Conservation (phyloP, 768 basidiomycete genomes). For the Tephrocybe sp. region DNA sequence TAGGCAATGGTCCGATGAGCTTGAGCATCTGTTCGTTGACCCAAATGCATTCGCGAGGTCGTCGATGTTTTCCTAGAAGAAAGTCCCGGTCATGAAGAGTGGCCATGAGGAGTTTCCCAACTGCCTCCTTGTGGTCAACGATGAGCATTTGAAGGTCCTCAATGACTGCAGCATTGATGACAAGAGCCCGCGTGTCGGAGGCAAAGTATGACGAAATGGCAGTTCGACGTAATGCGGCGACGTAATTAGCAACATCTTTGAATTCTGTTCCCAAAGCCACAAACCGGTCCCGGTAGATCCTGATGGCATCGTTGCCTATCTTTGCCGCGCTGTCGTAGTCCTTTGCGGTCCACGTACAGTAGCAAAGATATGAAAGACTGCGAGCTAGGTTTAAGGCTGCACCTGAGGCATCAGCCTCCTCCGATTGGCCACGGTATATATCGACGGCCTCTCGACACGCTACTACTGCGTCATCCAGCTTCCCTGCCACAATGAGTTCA, state of each 20-base stretch:
- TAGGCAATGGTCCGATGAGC: slow-evolving; percentile 1
- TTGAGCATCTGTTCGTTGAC: background rate
- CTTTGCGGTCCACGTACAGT: background rate
- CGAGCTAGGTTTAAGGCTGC: background rate
- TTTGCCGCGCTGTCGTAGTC: background rate
- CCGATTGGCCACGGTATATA: slow-evolving; percentile 4
- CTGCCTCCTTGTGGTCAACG: slow-evolving; percentile 2
- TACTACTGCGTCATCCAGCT: slow-evolving; percentile 8
- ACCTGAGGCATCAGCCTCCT: background rate
- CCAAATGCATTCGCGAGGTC: slow-evolving; percentile 7
- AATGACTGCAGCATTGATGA: slow-evolving; percentile 4
- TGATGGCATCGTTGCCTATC: background rate
- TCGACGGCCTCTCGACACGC: slow-evolving; percentile 13
- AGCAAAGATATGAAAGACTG: slow-evolving; percentile 8
- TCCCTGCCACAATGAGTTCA: slow-evolving; percentile 1
- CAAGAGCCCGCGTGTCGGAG: background rate
- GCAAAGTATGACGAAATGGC: background rate
- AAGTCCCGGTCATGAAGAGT: slow-evolving; percentile 2
- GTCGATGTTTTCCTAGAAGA: slow-evolving; percentile 8
- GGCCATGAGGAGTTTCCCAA: background rate
- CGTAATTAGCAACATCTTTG: background rate
- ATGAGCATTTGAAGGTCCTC: slow-evolving; percentile 2
- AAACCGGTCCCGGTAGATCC: background rate
- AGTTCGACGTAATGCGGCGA: slow-evolving; percentile 1
- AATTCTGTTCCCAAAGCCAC: background rate